Evolutionary conservation across 768 basidiomycete species (phyloP).

Genomic region (Tulasnella sp.): DNA sequence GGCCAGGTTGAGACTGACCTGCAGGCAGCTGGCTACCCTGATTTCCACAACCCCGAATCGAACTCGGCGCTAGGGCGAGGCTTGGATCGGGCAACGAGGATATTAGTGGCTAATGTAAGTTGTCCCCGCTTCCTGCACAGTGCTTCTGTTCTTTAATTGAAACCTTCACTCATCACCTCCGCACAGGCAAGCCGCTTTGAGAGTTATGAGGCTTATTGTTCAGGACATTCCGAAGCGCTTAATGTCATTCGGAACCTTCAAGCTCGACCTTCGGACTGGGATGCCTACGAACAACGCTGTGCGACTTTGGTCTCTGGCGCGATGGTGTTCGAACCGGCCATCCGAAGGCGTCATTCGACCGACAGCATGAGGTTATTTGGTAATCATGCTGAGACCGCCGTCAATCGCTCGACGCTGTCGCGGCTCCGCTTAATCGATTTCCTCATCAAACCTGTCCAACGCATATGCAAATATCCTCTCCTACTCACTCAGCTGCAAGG

Average conservation of each 20-base stretch:
- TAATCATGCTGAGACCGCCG: conserved; percentile 33
- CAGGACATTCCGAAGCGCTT: conserved; percentile 77
- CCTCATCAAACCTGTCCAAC: conserved; percentile 94
- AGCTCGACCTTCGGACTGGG: conserved; percentile 67
- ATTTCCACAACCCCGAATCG: background rate
- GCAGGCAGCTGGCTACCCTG: background rate
- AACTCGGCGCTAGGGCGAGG: conserved; percentile 41
- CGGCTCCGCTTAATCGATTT: conserved; percentile 58
- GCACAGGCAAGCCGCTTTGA: conserved; percentile 66
- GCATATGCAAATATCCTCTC: conserved; percentile 92
- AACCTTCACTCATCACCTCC: conserved; percentile 9
- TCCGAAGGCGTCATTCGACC: conserved; percentile 3
- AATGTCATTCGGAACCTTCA: conserved; percentile 65
- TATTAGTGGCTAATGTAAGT: conserved; percentile 55
- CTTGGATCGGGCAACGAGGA: conserved; percentile 50
- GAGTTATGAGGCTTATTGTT: conserved; percentile 82
- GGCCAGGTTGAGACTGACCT: conserved; percentile 44
- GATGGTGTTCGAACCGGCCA: conserved; percentile 23
- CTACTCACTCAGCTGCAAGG: conserved; percentile 67
- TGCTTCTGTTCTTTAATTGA: background rate
- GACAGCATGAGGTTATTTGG: conserved; percentile 24
- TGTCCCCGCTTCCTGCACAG: background rate
- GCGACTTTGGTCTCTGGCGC: conserved; percentile 47
- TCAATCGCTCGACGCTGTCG: conserved; percentile 29
- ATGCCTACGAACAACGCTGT: conserved; percentile 76